Percentiles rank a stretch among this genome's conserved stretches.
Conservation (phyloP, 1,139 yeast genomes). For the Debaryomyces nepalensis region DNA sequence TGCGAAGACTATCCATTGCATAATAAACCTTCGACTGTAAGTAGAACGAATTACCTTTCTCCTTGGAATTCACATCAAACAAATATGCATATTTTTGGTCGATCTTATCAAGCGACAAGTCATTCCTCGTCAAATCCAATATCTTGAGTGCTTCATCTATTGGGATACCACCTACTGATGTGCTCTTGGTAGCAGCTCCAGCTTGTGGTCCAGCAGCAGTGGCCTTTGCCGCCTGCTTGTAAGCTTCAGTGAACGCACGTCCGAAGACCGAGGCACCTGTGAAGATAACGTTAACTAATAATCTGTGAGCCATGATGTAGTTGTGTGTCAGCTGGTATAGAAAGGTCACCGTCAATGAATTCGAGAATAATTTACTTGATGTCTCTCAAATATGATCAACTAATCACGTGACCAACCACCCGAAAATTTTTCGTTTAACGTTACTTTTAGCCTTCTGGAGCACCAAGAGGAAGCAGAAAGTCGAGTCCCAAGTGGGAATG, state of each 20-base stretch:
- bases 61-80: constrained; percentile 88
- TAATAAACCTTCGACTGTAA: constrained; percentile 89
- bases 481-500: too few relatives aligned
- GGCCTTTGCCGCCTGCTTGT: constrained; percentile 92
- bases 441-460: not conserved
- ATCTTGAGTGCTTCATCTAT: constrained; percentile 92
- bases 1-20: constrained; percentile 53
- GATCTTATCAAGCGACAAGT: constrained; percentile 61
- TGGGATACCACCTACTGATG: constrained; percentile 73
- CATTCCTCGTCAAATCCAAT: constrained; percentile 70
- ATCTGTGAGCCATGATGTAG: constrained; percentile 78
- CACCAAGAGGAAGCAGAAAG: too few relatives aligned
- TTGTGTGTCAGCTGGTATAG: too few relatives aligned
- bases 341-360: not conserved
- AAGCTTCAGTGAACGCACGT: constrained; percentile 94
- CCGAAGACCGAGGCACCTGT: constrained; percentile 98
- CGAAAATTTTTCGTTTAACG: constrained; percentile 5
- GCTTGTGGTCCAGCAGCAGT: constrained; percentile 63
- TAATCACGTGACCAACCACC: not conserved
- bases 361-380: not conserved
- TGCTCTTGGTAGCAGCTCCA: constrained; percentile 53
- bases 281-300: constrained; percentile 83
- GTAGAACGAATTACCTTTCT: constrained; percentile 92
- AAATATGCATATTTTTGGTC: constrained; percentile 80
- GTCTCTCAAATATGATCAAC: not conserved